Evolutionary conservation across 225 moss, liverwort and hornwort species (phyloP).

Genomic region (Straminergon stramineum): DNA sequence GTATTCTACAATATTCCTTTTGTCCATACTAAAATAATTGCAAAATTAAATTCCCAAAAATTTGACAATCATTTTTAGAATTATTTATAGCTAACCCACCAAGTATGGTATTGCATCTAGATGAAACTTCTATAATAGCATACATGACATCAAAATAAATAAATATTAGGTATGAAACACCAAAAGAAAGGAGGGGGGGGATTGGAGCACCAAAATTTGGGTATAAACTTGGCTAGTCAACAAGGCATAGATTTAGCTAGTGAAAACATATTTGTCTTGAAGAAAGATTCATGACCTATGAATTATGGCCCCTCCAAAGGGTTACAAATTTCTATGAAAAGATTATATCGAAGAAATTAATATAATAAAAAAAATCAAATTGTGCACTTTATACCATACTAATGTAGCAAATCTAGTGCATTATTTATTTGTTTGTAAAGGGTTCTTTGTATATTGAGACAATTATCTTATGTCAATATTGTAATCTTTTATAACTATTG

Average conservation of each 20-base stretch:
- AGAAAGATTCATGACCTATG: neutral
- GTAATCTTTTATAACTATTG: too few relatives aligned
- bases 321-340: neutral
- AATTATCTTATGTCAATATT: too few relatives aligned
- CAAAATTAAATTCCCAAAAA: accelerated
- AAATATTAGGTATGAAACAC: too few relatives aligned
- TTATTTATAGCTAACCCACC: accelerated
- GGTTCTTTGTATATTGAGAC: neutral
- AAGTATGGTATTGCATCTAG: accelerated
- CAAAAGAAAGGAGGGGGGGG: too few relatives aligned
- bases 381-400: neutral
- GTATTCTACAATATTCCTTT: neutral
- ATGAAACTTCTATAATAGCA: neutral
- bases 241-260: neutral
- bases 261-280: neutral
- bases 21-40: too few relatives aligned
- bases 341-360: neutral
- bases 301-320: neutral
- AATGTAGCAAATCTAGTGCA: neutral
- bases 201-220: neutral
- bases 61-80: neutral
- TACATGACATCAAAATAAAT: neutral
- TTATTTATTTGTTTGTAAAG: too few relatives aligned
- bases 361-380: too few relatives aligned
- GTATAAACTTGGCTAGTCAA: neutral